These are phyloP conservation scores for Boletus pseudopeckii DNA, from an alignment of 768 basidiomycete species.

Conservation along the genomic window DNA sequence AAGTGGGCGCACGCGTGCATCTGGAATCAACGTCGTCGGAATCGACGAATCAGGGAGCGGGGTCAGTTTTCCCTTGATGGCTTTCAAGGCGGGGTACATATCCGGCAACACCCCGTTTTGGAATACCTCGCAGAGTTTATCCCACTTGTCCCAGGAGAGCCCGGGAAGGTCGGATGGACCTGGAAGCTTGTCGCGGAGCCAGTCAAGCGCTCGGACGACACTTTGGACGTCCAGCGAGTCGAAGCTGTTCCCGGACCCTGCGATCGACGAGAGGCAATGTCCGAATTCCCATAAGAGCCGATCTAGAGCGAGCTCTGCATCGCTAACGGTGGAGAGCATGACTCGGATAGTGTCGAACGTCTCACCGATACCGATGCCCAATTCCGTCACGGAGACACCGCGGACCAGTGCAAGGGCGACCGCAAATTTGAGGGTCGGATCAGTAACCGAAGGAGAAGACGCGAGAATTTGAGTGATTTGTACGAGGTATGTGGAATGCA, in stretches of 20 bases:
- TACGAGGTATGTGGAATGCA: constrained; percentile 44
- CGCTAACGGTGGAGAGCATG: constrained; percentile 26
- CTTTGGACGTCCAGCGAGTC: constrained; percentile 34
- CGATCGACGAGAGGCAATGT: constrained; percentile 32
- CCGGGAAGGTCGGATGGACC: constrained; percentile 47
- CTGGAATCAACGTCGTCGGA: constrained; percentile 34
- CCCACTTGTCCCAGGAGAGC: constrained; percentile 45
- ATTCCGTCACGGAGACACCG: constrained; percentile 22
- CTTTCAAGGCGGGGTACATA: constrained; percentile 30
- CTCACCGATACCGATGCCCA: constrained; percentile 17
- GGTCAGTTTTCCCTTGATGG: constrained; percentile 32
- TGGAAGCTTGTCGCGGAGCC: constrained; percentile 48
- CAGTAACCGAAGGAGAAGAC: constrained; percentile 20
- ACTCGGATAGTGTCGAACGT: constrained; percentile 25
- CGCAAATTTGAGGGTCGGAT: constrained; percentile 33
- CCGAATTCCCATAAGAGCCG: constrained; percentile 37
- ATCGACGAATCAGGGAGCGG: constrained; percentile 24
- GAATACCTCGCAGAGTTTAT: constrained; percentile 42
- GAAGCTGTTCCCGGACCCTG: constrained; percentile 22
- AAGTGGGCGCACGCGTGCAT: constrained; percentile 27
- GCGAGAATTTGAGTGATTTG: constrained; percentile 38
- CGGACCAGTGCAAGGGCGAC: constrained; percentile 34
- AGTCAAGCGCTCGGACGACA: constrained; percentile 49
- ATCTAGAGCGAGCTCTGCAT: constrained; percentile 24
- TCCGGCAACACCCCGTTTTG: constrained; percentile 28